A percentile compares a stretch with the other conserved stretches of the same genome.
These are phyloP conservation scores for Claviceps sp. DNA, from an alignment of 2,329 filamentous ascomycete genomes.

Conservation along the genomic window DNA sequence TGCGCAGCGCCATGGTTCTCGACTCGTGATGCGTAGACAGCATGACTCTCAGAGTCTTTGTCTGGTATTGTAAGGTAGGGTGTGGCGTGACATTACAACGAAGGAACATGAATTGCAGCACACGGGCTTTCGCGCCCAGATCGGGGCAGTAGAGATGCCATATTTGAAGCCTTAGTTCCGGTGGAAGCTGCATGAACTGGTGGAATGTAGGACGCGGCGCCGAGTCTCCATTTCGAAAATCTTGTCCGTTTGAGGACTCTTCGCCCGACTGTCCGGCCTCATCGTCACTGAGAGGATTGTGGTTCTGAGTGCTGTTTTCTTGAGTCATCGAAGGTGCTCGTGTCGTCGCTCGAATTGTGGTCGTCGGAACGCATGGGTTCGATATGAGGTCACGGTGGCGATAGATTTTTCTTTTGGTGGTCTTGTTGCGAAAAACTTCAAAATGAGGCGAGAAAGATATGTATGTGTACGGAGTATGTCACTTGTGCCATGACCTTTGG, in stretches of 20 bases:
- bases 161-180: constrained; percentile 10
- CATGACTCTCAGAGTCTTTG: no score
- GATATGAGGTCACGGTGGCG: background rate
- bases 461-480: no score
- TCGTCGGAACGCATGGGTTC: constrained; percentile 1
- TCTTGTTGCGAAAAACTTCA: no score
- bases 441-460: no score
- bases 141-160: no score
- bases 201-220: constrained; percentile 9
- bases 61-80: no score
- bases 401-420: background rate
- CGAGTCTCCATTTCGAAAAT: background rate
- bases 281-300: constrained; percentile 4
- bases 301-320: background rate
- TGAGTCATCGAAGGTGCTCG: constrained; percentile 3
- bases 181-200: constrained; percentile 16
- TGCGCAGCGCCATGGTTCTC: no score
- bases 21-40: no score
- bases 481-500: no score
- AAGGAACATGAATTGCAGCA: background rate
- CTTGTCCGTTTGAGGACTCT: background rate
- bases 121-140: no score
- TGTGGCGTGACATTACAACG: background rate
- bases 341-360: background rate
- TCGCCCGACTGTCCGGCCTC: constrained; percentile 6